Evolutionary conservation across 495 filamentous ascomycete genomes (phyloP).

Genomic region (Podospora anserina): DNA sequence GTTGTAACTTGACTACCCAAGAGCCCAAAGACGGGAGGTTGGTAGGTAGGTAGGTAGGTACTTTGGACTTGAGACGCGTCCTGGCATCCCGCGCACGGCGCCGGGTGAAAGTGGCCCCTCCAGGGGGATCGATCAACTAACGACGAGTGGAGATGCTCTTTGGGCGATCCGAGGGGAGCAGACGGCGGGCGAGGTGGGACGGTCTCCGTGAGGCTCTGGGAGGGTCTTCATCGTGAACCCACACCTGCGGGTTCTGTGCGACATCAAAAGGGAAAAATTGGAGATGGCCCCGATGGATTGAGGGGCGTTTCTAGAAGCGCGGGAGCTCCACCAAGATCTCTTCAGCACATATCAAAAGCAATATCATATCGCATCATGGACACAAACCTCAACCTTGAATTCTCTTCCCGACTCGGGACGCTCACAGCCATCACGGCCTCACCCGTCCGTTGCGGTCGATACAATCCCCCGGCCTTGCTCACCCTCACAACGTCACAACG

Average conservation of each 20-base stretch:
- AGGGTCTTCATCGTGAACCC: slow-evolving; percentile 41
- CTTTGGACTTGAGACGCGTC: not conserved
- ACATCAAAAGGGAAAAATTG: slow-evolving; percentile 32
- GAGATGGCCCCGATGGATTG: slow-evolving; percentile 18
- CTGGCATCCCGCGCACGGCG: slow-evolving; percentile 21
- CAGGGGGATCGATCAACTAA: slow-evolving; percentile 18
- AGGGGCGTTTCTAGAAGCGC: slow-evolving; percentile 35
- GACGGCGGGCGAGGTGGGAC: not conserved
- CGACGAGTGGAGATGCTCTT: slow-evolving; percentile 28
- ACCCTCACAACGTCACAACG: slow-evolving; percentile 3
- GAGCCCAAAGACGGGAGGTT: not conserved
- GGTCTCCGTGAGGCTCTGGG: slow-evolving; percentile 38
- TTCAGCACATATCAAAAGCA: slow-evolving; percentile 17
- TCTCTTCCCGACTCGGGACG: not conserved
- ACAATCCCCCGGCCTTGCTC: slow-evolving; percentile 3
- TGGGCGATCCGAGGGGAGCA: slow-evolving; percentile 28
- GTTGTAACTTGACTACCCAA: not conserved
- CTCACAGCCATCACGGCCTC: not conserved
- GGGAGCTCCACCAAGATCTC: slow-evolving; percentile 22
- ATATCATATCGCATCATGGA: slow-evolving; percentile 10
- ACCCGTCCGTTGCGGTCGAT: not conserved
- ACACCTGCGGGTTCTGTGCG: slow-evolving; percentile 41
- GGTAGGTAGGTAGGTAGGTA: too few relatives aligned
- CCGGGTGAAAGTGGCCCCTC: slow-evolving; percentile 31
- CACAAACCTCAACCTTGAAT: slow-evolving; percentile 4